These are phyloP conservation scores for Linum usitatissimum DNA, from an alignment of 345 rosid species.

Conservation along the genomic window DNA sequence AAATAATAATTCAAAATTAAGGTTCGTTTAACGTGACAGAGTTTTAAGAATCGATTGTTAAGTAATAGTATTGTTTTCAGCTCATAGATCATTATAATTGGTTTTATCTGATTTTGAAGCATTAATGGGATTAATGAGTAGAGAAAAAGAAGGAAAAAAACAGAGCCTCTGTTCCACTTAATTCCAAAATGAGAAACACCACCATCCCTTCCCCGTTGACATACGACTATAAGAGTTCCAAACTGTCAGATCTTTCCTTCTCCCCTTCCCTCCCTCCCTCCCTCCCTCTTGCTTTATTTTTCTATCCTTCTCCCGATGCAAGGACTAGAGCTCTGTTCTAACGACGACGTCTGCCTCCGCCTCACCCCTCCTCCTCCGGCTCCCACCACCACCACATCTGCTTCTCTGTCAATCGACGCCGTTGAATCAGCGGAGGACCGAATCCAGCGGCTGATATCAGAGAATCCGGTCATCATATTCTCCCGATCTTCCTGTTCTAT, in stretches of 20 bases:
- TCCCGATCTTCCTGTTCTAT: slow-evolving; percentile 83
- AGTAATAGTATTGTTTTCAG: no score
- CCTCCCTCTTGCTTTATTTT: background rate
- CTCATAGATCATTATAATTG: no score
- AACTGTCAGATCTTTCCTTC: background rate
- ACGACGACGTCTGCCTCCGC: slow-evolving; percentile 39
- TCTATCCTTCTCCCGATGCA: slow-evolving; percentile 38
- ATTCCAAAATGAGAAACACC: background rate
- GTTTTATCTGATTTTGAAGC: no score
- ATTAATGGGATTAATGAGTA: no score
- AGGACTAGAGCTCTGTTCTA: slow-evolving; percentile 43
- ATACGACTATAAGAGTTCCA: background rate
- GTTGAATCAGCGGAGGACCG: slow-evolving; percentile 56
- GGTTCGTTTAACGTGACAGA: no score
- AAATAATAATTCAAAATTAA: no score
- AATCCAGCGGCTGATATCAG: slow-evolving; percentile 78
- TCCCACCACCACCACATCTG: slow-evolving; percentile 23
- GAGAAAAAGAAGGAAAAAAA: no score
- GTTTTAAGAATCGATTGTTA: no score
- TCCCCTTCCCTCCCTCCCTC: slow-evolving; percentile 2
- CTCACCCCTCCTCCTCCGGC: slow-evolving; percentile 26
- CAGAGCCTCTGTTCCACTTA: no score
- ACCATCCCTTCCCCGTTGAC: slow-evolving; percentile 30
- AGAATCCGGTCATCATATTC: slow-evolving; percentile 87
- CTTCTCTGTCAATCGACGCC: slow-evolving; percentile 60